A percentile compares a stretch with the other conserved stretches of the same genome.
These are phyloP conservation scores for Globisporangium camurandrum DNA, from an alignment of 352 stramenopile species.

Conservation along the genomic window DNA sequence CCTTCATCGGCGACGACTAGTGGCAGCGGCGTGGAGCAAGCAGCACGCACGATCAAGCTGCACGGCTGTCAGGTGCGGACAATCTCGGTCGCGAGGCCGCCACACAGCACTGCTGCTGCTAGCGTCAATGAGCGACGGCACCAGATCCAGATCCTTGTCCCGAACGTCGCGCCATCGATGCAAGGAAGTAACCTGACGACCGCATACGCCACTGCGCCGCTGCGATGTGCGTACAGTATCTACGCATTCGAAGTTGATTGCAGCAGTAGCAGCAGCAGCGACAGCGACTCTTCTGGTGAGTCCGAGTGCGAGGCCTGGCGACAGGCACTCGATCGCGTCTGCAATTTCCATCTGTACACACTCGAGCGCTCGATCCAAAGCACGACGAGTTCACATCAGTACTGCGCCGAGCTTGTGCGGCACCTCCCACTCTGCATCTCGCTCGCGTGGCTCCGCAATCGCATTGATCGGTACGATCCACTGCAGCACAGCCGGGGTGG, in stretches of 20 bases:
- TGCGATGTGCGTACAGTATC: slow-evolving; percentile 31
- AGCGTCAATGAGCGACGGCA: slow-evolving; percentile 2
- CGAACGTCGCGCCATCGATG: slow-evolving; percentile 1
- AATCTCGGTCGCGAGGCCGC: slow-evolving; percentile 10
- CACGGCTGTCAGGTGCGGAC: slow-evolving; percentile 45
- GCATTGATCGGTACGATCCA: slow-evolving; percentile 30
- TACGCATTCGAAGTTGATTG: slow-evolving; percentile 39
- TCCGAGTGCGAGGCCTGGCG: slow-evolving; percentile 25
- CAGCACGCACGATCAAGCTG: slow-evolving; percentile 26
- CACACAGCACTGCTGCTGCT: neutral
- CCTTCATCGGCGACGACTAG: too few species aligned
- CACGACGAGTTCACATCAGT: slow-evolving; percentile 18
- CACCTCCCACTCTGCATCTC: slow-evolving; percentile 50
- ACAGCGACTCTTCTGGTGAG: slow-evolving; percentile 3
- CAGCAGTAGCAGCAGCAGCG: too few species aligned
- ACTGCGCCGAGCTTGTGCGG: slow-evolving; percentile 29
- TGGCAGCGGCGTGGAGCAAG: slow-evolving; percentile 7
- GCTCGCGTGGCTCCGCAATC: slow-evolving; percentile 53
- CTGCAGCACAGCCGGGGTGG: neutral
- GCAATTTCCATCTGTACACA: slow-evolving; percentile 36
- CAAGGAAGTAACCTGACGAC: too few species aligned
- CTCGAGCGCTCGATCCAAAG: slow-evolving; percentile 33
- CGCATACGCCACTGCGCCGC: too few species aligned
- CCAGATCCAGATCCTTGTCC: slow-evolving; percentile 36
- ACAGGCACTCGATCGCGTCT: slow-evolving; percentile 27